phyloP scores from a whole-genome alignment of 78 protist genomes.

The Pigoraptor vietnamica region DNA sequence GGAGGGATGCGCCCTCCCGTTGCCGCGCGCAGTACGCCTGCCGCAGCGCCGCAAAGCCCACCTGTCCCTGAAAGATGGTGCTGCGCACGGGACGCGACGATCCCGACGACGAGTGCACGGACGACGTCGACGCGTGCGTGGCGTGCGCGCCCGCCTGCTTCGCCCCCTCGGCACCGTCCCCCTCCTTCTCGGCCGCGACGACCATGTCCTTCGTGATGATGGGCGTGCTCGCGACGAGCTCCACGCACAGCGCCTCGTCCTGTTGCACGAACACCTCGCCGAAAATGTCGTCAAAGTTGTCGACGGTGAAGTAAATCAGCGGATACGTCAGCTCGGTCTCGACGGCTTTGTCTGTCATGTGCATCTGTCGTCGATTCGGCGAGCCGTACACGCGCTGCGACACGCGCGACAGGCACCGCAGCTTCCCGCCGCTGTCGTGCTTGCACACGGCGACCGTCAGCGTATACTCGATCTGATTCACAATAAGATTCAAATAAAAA shows the following conservation, averaged over 20 bases:
- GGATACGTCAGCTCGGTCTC: slow-evolving; percentile 1
- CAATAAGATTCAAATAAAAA: background rate
- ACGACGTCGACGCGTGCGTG: background rate
- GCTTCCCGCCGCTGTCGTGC: background rate
- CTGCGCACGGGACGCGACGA: background rate
- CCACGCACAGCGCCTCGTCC: background rate
- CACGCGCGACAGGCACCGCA: background rate
- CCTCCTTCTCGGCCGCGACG: background rate
- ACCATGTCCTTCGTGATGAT: background rate
- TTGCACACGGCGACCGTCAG: background rate
- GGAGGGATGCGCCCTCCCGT: background rate
- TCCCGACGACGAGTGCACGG: no score
- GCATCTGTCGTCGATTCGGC: background rate
- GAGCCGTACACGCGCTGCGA: background rate
- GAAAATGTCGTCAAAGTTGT: slow-evolving; percentile 10
- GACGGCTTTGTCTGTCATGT: background rate
- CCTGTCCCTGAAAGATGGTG: background rate
- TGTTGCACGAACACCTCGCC: background rate
- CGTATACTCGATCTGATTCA: slow-evolving; percentile 4
- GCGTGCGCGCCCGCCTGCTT: background rate
- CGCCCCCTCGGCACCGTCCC: background rate
- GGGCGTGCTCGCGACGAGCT: background rate
- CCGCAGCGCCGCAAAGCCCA: background rate
- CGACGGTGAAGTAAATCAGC: background rate
- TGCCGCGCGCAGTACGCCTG: background rate